Percentiles rank a stretch among this genome's conserved stretches.
Conservation (phyloP, 2,329 filamentous ascomycete species). For the Paradendryphiella salina region DNA sequence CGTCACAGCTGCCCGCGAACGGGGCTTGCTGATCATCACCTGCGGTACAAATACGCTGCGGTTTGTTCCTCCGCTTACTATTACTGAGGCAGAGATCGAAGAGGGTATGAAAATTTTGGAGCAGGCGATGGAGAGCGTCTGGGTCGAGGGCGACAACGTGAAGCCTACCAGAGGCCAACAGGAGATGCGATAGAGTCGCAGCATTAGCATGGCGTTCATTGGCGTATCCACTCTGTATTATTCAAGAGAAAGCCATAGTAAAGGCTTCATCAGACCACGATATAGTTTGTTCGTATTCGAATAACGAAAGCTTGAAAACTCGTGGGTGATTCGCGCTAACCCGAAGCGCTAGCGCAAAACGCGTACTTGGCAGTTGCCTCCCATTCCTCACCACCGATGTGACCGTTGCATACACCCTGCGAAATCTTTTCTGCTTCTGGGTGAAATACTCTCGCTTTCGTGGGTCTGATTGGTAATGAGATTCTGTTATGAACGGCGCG, state of each 20-base stretch:
- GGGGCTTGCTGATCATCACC: conserved; percentile 87
- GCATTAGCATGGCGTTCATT: conserved; percentile 26
- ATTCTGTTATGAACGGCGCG: not conserved
- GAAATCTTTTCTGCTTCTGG: not conserved
- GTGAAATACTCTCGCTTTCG: not conserved
- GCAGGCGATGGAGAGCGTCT: conserved; percentile 63
- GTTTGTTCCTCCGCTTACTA: conserved; percentile 85
- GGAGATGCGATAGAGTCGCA: conserved; percentile 34
- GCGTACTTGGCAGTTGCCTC: conserved; percentile 13
- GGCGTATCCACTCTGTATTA: conserved; percentile 4
- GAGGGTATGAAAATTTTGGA: conserved; percentile 76
- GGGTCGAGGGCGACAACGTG: conserved; percentile 45
- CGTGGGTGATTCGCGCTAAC: not conserved
- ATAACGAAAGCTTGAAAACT: not conserved
- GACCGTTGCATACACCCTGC: not conserved
- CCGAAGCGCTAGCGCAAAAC: conserved; percentile 10
- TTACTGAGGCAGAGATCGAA: conserved; percentile 78
- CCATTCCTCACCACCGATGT: not conserved
- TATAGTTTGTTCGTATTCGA: not conserved
- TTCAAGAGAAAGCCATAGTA: not conserved
- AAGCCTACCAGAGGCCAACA: conserved; percentile 41
- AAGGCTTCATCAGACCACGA: not conserved
- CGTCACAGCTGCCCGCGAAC: conserved; percentile 82
- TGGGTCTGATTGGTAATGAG: not conserved
- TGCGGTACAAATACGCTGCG: conserved; percentile 89